Evolutionary conservation across 1,284 basidiomycete species (phyloP), one percentile per base, ranked within the genome.

Genomic region (Afroboletus lepidellus): DNA sequence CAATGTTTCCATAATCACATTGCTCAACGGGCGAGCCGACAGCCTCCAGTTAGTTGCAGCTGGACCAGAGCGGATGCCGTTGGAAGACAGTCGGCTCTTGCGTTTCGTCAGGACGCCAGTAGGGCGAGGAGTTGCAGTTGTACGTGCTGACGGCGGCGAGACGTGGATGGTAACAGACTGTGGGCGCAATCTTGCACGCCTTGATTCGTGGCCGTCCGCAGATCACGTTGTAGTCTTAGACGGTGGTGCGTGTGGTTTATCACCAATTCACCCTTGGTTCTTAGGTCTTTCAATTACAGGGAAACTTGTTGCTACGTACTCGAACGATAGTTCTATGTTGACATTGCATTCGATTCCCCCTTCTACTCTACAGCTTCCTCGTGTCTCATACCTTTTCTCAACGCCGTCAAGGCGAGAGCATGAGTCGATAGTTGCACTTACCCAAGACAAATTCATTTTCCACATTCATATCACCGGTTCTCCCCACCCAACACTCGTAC

Each of bases 51-150:
- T 78, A 24, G 65, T 67, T 55, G 71, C 74, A 12, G 70, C 63
- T 48, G 69, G 69, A 48, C 62, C 71, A 24, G 72, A 77, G 21
- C 70, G 71, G 32, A 63, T 74, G 23, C 63, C 70, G 21, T 72
- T 74, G 51, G 81, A 84, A 59, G 75, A 81, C 25, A 72, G 73
- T 21, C 71, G 71, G 48, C 81, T 90, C 46, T 58, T 75, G 11
- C 74, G 77, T 30, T 85, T 91, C 58, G 79, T 88, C 27, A 78
- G 89, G 53, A 90, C 89, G 5, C 84, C 88, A 2, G 85, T 90
- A 53, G 89, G 90, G 3, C 76, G 75, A 52, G 89, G 86, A 8
- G 76, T 92, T 38, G 87, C 80, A 13, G 78, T 85, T 12, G 70
- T 87, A 34, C 78, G 86, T 41, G 69, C 71, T 44, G 71, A 74